Percentiles rank a stretch among this genome's conserved stretches.
Conservation (phyloP, 2,329 filamentous ascomycete genomes). For the Arthrobotrys sphaeroides region DNA sequence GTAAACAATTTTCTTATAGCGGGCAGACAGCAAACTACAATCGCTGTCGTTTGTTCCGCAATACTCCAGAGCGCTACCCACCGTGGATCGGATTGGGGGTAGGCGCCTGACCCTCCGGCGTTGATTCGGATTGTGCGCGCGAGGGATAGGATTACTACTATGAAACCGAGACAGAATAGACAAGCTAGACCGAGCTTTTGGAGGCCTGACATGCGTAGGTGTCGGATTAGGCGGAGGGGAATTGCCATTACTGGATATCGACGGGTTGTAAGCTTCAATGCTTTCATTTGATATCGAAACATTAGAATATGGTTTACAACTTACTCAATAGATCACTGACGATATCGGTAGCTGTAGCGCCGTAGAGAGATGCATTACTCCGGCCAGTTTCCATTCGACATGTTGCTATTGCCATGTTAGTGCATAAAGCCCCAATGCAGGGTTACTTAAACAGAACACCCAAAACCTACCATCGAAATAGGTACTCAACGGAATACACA, state of each 20-base stretch:
- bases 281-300: too few species aligned
- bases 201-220: slow-evolving; percentile 33
- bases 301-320: too few species aligned
- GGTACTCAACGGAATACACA: slow-evolving; percentile 39
- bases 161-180: slow-evolving; percentile 51
- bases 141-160: slow-evolving; percentile 45
- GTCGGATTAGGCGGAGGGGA: slow-evolving; percentile 46
- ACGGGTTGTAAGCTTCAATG: too few species aligned
- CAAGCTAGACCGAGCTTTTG: slow-evolving; percentile 43
- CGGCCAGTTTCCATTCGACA: slow-evolving; percentile 13
- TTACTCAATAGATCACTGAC: slow-evolving; percentile 45
- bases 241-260: slow-evolving; percentile 45
- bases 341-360: slow-evolving; percentile 43
- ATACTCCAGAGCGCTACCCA: slow-evolving; percentile 52
- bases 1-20: slow-evolving; percentile 49
- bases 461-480: slow-evolving; percentile 49
- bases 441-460: too few species aligned
- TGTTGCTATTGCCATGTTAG: slow-evolving; percentile 19
- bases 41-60: slow-evolving; percentile 43
- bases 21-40: slow-evolving; percentile 49
- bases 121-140: slow-evolving; percentile 47
- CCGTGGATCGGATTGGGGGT: slow-evolving; percentile 41
- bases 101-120: slow-evolving; percentile 36
- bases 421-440: too few species aligned
- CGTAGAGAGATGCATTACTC: slow-evolving; percentile 45